phyloP scores from a whole-genome alignment of 495 filamentous ascomycete genomes.

The Daldinia caldariorum region DNA sequence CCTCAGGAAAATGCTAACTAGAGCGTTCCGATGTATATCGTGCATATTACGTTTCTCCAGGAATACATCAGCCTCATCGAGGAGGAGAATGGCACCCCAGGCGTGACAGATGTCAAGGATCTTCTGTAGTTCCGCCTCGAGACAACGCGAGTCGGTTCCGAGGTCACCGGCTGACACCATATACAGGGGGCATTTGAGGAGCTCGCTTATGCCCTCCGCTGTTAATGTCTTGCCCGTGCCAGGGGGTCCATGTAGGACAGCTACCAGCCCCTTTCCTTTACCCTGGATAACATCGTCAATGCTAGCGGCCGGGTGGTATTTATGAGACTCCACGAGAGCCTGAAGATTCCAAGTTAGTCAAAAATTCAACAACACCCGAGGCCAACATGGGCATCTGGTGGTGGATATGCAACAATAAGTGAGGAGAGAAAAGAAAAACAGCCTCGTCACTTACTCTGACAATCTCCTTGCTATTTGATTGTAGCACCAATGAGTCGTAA shows the following conservation, averaged over 20 bases:
- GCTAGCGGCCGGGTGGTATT: slow-evolving; percentile 79
- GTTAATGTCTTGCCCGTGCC: slow-evolving; percentile 70
- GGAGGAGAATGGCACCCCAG: slow-evolving; percentile 65
- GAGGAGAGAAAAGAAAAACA: neutral
- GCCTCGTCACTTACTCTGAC: slow-evolving; percentile 60
- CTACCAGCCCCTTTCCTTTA: slow-evolving; percentile 70
- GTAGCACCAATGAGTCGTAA: slow-evolving; percentile 80
- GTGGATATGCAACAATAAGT: neutral
- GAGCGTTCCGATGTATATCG: slow-evolving; percentile 64
- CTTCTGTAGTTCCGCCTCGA: slow-evolving; percentile 61
- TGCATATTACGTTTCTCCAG: slow-evolving; percentile 65
- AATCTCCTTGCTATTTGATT: slow-evolving; percentile 78
- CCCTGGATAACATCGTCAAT: slow-evolving; percentile 83
- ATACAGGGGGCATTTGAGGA: slow-evolving; percentile 61
- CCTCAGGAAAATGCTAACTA: slow-evolving; percentile 66
- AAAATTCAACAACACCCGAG: slow-evolving; percentile 2
- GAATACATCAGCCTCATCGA: slow-evolving; percentile 78
- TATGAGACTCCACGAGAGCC: slow-evolving; percentile 82
- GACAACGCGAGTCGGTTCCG: slow-evolving; percentile 57
- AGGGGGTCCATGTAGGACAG: slow-evolving; percentile 66
- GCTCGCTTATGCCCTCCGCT: slow-evolving; percentile 65
- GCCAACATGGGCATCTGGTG: neutral
- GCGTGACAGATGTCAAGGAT: slow-evolving; percentile 61
- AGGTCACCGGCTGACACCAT: slow-evolving; percentile 66
- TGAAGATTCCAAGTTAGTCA: slow-evolving; percentile 24